Conservation (phyloP, 257 asterid genomes). For the Anisodus acutangulus region DNA sequence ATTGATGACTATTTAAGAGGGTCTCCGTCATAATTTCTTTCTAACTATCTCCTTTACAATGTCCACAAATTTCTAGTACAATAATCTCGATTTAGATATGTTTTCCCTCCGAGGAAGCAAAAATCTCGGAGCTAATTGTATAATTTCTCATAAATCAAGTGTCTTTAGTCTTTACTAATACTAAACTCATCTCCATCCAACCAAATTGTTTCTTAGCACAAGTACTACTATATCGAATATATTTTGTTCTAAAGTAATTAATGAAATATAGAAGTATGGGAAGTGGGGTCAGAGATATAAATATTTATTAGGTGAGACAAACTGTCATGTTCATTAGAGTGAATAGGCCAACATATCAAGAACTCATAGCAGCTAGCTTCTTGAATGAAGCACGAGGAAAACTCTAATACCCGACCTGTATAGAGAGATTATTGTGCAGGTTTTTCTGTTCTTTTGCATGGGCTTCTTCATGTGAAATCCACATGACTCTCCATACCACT, state of each 20-base stretch:
- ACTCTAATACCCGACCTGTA: slow-evolving; percentile 23
- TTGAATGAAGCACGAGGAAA: slow-evolving; percentile 31
- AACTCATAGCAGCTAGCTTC: slow-evolving; percentile 36
- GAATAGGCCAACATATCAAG: slow-evolving; percentile 24
- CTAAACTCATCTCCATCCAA: neutral
- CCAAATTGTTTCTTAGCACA: neutral
- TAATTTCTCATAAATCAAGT: neutral
- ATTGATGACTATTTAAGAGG: neutral
- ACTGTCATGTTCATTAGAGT: slow-evolving; percentile 38
- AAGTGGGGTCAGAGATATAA: slow-evolving; percentile 32
- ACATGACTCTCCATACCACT: slow-evolving; percentile 49
- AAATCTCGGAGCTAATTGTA: too few relatives aligned
- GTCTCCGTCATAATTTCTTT: neutral
- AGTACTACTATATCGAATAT: neutral
- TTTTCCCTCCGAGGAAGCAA: neutral
- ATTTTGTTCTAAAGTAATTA: neutral
- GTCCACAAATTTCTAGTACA: neutral
- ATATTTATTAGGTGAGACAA: slow-evolving; percentile 34
- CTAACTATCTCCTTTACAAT: neutral
- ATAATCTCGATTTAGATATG: too few relatives aligned
- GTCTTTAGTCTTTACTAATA: neutral
- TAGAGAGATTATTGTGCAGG: slow-evolving; percentile 36
- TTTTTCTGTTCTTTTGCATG: slow-evolving; percentile 46
- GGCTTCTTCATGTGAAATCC: slow-evolving; percentile 51
- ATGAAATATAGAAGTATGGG: slow-evolving; percentile 31